Conservation (phyloP, 108 stramenopile species). For the Cyclostephanos invisitatus region DNA sequence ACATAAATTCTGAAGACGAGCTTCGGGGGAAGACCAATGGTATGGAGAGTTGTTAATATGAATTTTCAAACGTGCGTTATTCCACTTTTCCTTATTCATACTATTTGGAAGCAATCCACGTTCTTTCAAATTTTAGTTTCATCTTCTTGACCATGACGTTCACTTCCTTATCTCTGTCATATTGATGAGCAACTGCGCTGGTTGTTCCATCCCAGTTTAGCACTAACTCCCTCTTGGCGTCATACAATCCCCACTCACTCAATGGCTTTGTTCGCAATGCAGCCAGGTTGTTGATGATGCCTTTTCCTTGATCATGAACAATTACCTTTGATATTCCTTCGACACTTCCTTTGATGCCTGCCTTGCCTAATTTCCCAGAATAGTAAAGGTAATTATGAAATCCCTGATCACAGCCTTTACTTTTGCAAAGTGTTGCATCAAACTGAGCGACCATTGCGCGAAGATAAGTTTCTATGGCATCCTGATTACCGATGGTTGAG, state of each 20-base stretch:
- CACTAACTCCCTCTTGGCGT: conserved; percentile 56
- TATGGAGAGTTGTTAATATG: no score
- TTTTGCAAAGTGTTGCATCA: conserved; percentile 67
- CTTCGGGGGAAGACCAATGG: neutral
- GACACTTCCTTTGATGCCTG: conserved; percentile 18
- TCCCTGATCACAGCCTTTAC: conserved; percentile 85
- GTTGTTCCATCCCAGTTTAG: conserved; percentile 78
- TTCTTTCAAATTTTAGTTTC: conserved; percentile 19
- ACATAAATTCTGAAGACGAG: no score
- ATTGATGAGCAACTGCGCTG: conserved; percentile 84
- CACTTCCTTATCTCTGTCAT: conserved; percentile 79
- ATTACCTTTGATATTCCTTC: conserved; percentile 59
- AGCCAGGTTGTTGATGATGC: conserved; percentile 82
- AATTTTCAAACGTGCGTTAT: no score
- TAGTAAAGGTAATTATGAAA: conserved; percentile 87
- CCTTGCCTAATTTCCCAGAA: conserved; percentile 50
- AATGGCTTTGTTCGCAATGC: conserved; percentile 69
- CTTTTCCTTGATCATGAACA: conserved; percentile 81
- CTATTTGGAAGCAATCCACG: conserved; percentile 22
- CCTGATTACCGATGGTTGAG: conserved; percentile 81
- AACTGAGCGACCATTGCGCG: conserved; percentile 82
- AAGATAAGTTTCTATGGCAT: conserved; percentile 80
- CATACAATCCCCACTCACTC: conserved; percentile 70
- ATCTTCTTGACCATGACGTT: conserved; percentile 42
- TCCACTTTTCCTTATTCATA: neutral